Evolutionary conservation across 2,329 filamentous ascomycete genomes (phyloP).

Genomic region (Fusarium chaquense): DNA sequence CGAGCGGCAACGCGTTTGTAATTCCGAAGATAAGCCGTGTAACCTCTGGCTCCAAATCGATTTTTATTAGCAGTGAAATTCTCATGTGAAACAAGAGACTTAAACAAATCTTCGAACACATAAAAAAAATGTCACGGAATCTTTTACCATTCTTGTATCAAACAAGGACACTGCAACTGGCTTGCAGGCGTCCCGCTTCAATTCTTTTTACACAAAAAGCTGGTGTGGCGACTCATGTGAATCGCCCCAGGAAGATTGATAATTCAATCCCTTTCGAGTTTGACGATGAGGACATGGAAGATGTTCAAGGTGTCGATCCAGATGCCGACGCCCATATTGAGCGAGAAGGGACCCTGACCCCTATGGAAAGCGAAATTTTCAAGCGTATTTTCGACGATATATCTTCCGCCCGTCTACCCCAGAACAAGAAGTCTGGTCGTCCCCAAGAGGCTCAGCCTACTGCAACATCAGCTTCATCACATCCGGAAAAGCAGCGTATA

Average conservation of each 20-base stretch:
- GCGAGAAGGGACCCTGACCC: conserved; percentile 66
- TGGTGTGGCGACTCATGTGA: conserved; percentile 32
- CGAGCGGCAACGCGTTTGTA: conserved; percentile 16
- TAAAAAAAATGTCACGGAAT: conserved; percentile 59
- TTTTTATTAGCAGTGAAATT: conserved; percentile 34
- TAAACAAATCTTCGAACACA: not conserved
- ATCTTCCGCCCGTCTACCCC: conserved; percentile 52
- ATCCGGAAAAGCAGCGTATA: not conserved
- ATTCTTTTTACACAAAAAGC: conserved; percentile 41
- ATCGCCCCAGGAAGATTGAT: conserved; percentile 37
- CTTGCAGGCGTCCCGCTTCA: conserved; percentile 45
- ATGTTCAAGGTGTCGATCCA: conserved; percentile 22
- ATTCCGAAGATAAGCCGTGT: conserved; percentile 40
- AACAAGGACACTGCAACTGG: conserved; percentile 67
- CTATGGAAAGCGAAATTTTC: conserved; percentile 69
- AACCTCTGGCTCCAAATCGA: conserved; percentile 6
- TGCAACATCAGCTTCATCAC: conserved; percentile 2
- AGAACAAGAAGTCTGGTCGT: conserved; percentile 43
- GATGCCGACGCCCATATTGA: not conserved
- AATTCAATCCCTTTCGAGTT: conserved; percentile 67
- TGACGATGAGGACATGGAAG: conserved; percentile 57
- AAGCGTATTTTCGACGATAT: conserved; percentile 66
- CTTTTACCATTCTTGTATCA: conserved; percentile 78
- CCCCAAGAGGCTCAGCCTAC: not conserved
- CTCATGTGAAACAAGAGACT: conserved; percentile 21